These are phyloP conservation scores for Saccharomyces pastorianus DNA, from an alignment of 1,139 yeast species.

Conservation along the genomic window DNA sequence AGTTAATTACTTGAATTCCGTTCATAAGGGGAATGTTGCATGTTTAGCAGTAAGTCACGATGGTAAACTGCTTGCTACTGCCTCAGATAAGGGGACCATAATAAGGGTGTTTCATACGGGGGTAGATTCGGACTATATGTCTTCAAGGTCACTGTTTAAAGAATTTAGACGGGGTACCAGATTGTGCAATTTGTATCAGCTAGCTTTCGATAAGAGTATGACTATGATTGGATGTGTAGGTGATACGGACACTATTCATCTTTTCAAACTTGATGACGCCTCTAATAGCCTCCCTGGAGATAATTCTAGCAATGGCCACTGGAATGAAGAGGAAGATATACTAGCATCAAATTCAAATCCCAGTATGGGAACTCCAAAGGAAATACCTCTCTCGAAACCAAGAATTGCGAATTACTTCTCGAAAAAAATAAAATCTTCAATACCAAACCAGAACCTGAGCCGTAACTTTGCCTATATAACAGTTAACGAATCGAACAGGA, in stretches of 20 bases:
- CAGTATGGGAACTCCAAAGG: not conserved
- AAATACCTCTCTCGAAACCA: not conserved
- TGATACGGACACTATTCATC: constrained; percentile 60
- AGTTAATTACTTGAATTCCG: constrained; percentile 42
- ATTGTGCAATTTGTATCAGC: constrained; percentile 45
- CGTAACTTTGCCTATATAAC: constrained; percentile 29
- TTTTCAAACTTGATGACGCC: constrained; percentile 41
- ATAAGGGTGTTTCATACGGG: constrained; percentile 45
- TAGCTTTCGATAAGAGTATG: constrained; percentile 46
- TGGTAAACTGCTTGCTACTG: constrained; percentile 53
- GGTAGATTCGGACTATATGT: constrained; percentile 16
- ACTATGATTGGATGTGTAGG: constrained; percentile 57
- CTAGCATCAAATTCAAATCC: constrained; percentile 3
- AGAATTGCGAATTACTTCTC: constrained; percentile 20
- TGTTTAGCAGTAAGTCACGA: constrained; percentile 37
- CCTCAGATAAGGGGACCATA: constrained; percentile 66
- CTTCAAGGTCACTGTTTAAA: constrained; percentile 31
- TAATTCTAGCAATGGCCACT: constrained; percentile 3
- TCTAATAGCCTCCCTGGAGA: constrained; percentile 1
- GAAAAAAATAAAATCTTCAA: constrained; percentile 22
- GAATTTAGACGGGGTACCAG: constrained; percentile 68
- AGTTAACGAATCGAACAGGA: constrained; percentile 15
- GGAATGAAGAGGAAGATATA: constrained; percentile 8
- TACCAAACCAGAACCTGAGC: constrained; percentile 26
- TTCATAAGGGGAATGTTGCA: constrained; percentile 26